Conservation (phyloP, 2,329 filamentous ascomycete genomes). For the Didymella segeticola region DNA sequence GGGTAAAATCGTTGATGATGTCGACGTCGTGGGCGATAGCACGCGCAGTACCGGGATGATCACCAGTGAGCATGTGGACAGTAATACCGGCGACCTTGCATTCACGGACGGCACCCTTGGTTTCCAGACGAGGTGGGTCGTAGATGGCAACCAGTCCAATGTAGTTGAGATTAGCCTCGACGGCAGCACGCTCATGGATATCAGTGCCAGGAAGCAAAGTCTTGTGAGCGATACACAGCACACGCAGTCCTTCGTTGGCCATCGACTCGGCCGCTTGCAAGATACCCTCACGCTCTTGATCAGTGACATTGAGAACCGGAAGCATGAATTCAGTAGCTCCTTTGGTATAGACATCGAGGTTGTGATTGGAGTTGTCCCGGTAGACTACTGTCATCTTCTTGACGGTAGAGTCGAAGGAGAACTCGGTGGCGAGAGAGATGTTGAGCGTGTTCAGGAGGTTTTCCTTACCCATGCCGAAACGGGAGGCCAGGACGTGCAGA, state of each 20-base stretch:
- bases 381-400: conserved; percentile 52
- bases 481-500: conserved; percentile 49
- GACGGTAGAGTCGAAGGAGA: conserved; percentile 50
- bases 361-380: conserved; percentile 35
- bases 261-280: conserved; percentile 42
- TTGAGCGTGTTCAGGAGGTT: conserved; percentile 35
- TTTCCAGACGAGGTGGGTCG: conserved; percentile 83
- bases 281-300: conserved; percentile 39
- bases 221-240: conserved; percentile 49
- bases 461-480: conserved; percentile 47
- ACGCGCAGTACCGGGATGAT: conserved; percentile 55
- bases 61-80: conserved; percentile 59
- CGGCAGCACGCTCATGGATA: conserved; percentile 59
- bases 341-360: conserved; percentile 48
- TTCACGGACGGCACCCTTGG: conserved; percentile 61
- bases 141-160: conserved; percentile 86
- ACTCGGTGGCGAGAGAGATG: conserved; percentile 46
- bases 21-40: conserved; percentile 57
- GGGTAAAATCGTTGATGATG: conserved; percentile 45
- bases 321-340: conserved; percentile 50
- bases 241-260: conserved; percentile 49
- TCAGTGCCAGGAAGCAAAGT: conserved; percentile 34
- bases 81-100: conserved; percentile 57
- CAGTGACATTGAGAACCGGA: conserved; percentile 39
- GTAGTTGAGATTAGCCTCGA: conserved; percentile 74